Conservation (phyloP, 169 alveolate species). For the Plasmodium cynomolgi region DNA sequence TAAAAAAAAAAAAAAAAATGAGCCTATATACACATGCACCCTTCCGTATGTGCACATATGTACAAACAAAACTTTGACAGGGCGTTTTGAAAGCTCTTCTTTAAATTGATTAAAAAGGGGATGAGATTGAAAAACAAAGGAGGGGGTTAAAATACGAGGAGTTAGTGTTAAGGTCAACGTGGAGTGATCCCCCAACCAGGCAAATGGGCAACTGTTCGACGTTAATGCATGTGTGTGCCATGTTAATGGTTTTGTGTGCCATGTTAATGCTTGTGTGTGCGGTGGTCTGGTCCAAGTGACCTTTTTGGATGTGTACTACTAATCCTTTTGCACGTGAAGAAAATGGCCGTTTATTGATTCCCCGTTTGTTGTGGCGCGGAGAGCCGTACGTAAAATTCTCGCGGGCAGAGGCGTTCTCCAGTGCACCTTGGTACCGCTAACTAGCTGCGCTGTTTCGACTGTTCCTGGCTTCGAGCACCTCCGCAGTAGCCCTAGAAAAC, state of each 20-base stretch:
- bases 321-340: neutral
- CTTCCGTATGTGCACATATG: conserved; percentile 12
- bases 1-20: conserved; percentile 34
- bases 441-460: neutral
- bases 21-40: neutral
- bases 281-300: neutral
- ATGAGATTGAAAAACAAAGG: conserved; percentile 27
- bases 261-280: neutral
- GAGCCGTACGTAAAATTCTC: neutral
- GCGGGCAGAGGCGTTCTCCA: neutral
- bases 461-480: neutral
- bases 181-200: neutral
- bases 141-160: neutral
- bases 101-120: conserved; percentile 47
- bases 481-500: neutral
- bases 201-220: neutral
- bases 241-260: neutral
- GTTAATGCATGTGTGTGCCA: neutral
- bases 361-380: neutral
- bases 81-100: conserved; percentile 39
- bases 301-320: neutral
- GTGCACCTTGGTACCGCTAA: neutral
- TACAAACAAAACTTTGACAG: conserved; percentile 48
- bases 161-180: neutral
- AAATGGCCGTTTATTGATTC: neutral